A percentile compares a stretch with the other conserved stretches of the same genome.
phyloP scores from a whole-genome alignment of 768 basidiomycete species.

The Xanthoconium purpureum region DNA sequence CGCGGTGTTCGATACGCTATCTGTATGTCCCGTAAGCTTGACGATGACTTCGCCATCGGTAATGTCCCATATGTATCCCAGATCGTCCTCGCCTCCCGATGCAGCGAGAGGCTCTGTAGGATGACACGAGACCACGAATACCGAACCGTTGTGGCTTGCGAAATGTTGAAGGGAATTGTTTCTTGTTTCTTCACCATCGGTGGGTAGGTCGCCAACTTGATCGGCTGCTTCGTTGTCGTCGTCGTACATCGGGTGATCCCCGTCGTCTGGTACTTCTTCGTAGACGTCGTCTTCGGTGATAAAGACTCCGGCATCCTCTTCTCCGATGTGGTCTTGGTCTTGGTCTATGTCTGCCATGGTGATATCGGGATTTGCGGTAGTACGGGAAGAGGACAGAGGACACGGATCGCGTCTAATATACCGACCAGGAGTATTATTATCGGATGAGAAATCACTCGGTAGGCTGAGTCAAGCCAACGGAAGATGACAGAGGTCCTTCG shows the following conservation, averaged over 20 bases:
- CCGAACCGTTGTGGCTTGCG: constrained; percentile 64
- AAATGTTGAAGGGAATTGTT: constrained; percentile 73
- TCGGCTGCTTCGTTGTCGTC: constrained; percentile 60
- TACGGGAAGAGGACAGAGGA: too few relatives aligned
- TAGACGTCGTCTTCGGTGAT: constrained; percentile 65
- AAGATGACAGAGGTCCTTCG: too few relatives aligned
- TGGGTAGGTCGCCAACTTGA: constrained; percentile 41
- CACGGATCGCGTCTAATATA: neutral
- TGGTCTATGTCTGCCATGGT: constrained; percentile 34
- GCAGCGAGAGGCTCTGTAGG: constrained; percentile 78
- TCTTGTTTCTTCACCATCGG: constrained; percentile 40
- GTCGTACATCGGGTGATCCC: constrained; percentile 69
- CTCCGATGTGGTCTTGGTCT: constrained; percentile 34
- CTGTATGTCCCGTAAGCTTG: constrained; percentile 87
- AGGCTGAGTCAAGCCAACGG: neutral
- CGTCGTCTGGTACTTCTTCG: constrained; percentile 62
- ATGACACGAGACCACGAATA: constrained; percentile 83
- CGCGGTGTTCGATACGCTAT: constrained; percentile 76
- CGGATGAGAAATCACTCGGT: constrained; percentile 28
- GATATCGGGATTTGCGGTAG: neutral
- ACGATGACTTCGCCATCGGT: constrained; percentile 76
- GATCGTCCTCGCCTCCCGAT: constrained; percentile 94
- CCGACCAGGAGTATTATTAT: too few relatives aligned
- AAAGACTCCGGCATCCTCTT: constrained; percentile 55
- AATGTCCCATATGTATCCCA: constrained; percentile 91